Evolutionary conservation across 805 yeast genomes (phyloP).

Genomic region (Myxozyma geophila): DNA sequence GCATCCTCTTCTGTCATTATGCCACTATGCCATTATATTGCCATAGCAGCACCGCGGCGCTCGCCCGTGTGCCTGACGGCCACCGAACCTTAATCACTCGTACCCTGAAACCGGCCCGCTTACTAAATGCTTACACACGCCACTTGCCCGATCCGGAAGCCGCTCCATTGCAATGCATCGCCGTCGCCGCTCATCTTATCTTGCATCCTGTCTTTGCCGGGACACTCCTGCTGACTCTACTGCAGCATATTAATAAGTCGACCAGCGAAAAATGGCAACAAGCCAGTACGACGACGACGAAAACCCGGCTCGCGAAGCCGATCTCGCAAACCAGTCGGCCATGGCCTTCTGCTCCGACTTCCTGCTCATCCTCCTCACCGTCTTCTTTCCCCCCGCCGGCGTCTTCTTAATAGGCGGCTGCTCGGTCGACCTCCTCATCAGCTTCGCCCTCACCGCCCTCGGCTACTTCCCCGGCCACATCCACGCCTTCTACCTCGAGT

Average conservation of each 20-base stretch:
- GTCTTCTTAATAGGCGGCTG: slow-evolving; percentile 44
- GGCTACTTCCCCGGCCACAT: slow-evolving; percentile 62
- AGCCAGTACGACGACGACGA: slow-evolving; percentile 10
- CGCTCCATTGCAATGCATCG: too few relatives aligned
- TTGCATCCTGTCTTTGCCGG: too few relatives aligned
- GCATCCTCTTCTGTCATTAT: too few relatives aligned
- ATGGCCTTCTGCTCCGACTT: slow-evolving; percentile 42
- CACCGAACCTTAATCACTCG: too few relatives aligned
- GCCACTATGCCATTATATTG: too few relatives aligned
- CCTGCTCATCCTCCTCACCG: slow-evolving; percentile 23
- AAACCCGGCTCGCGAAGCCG: slow-evolving; percentile 15
- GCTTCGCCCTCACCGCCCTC: slow-evolving; percentile 60
- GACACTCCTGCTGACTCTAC: too few relatives aligned
- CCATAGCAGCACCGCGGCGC: too few relatives aligned
- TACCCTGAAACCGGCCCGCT: too few relatives aligned
- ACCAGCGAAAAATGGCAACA: slow-evolving; percentile 8
- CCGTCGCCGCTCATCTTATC: too few relatives aligned
- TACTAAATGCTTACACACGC: background rate
- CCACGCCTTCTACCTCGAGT: slow-evolving; percentile 35
- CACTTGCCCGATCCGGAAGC: background rate
- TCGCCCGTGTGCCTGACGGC: too few relatives aligned
- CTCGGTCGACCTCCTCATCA: slow-evolving; percentile 57
- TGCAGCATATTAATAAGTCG: too few relatives aligned
- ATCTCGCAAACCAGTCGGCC: slow-evolving; percentile 16
- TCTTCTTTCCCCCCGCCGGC: slow-evolving; percentile 36